Percentiles rank a stretch among this genome's conserved stretches.
Conservation (phyloP, 2,329 filamentous ascomycete genomes). For the Penicillium sp. region DNA sequence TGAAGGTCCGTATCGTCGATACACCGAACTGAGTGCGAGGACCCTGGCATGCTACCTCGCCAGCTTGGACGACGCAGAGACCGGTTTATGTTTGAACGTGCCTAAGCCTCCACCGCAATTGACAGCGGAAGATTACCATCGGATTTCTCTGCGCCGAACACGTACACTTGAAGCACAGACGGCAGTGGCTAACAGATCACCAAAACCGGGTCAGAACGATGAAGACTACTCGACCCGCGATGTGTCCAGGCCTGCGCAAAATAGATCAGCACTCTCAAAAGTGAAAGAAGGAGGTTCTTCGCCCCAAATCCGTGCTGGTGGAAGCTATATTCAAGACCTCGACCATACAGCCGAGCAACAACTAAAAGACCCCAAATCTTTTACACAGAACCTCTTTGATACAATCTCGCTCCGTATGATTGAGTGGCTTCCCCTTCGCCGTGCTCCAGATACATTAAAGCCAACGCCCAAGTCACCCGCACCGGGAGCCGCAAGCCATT, state of each 20-base stretch:
- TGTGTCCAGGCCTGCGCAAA: not conserved
- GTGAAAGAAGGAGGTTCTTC: not conserved
- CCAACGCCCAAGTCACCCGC: not conserved
- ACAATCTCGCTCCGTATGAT: conserved; percentile 46
- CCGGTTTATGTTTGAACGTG: conserved; percentile 61
- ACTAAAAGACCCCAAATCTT: conserved; percentile 59
- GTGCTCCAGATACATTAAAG: conserved; percentile 24
- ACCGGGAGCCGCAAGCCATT: not conserved
- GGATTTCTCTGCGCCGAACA: conserved; percentile 33
- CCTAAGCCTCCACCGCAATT: conserved; percentile 30
- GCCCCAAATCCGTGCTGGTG: conserved; percentile 7
- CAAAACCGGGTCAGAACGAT: not conserved
- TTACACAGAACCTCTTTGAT: conserved; percentile 59
- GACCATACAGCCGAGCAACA: conserved; percentile 25
- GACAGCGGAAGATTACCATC: conserved; percentile 24
- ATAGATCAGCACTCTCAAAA: not conserved
- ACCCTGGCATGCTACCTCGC: conserved; percentile 78
- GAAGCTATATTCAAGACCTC: conserved; percentile 19
- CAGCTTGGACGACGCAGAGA: conserved; percentile 72
- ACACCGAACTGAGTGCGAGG: conserved; percentile 77
- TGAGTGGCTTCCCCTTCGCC: conserved; percentile 47
- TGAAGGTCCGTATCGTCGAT: conserved; percentile 69
- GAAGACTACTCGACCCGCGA: not conserved
- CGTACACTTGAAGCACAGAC: conserved; percentile 26
- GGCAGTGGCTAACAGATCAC: conserved; percentile 6